Percentiles rank a stretch among this genome's conserved stretches.
Conservation (phyloP, 768 basidiomycete species). For the Austroboletus festivus region DNA sequence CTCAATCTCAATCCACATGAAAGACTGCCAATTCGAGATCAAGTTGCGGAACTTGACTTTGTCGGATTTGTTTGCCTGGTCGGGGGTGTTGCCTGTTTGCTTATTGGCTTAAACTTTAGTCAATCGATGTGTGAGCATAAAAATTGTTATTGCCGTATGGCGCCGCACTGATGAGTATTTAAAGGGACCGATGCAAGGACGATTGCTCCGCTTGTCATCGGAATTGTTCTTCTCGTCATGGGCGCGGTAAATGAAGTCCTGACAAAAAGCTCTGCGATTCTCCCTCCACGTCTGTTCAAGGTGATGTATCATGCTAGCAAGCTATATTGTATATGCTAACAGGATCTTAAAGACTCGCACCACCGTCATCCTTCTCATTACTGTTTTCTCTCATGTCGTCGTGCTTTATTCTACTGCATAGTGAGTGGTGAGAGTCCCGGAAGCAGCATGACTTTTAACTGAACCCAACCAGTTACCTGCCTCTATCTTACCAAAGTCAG, state of each 20-base stretch:
- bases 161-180: neutral
- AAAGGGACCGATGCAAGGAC: constrained; percentile 55
- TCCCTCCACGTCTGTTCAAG: constrained; percentile 75
- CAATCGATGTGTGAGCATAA: constrained; percentile 60
- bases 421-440: constrained; percentile 12
- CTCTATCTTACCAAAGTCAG: constrained; percentile 67
- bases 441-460: neutral
- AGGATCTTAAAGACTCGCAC: constrained; percentile 57
- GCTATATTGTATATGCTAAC: neutral
- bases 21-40: constrained; percentile 52
- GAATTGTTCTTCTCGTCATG: constrained; percentile 47
- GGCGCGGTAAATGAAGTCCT: constrained; percentile 56
- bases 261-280: constrained; percentile 64
- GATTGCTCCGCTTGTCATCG: constrained; percentile 60
- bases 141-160: too few species aligned
- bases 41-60: constrained; percentile 70
- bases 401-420: constrained; percentile 51
- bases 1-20: constrained; percentile 77
- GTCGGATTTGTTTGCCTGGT: constrained; percentile 62
- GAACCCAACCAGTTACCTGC: constrained; percentile 47
- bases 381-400: constrained; percentile 59
- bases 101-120: constrained; percentile 73
- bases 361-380: constrained; percentile 56
- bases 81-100: constrained; percentile 59
- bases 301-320: neutral